Percentiles rank a stretch among this genome's conserved stretches.
Evolutionary conservation across 495 filamentous ascomycete species (phyloP).

Genomic region (Hypoxylon fragiforme): DNA sequence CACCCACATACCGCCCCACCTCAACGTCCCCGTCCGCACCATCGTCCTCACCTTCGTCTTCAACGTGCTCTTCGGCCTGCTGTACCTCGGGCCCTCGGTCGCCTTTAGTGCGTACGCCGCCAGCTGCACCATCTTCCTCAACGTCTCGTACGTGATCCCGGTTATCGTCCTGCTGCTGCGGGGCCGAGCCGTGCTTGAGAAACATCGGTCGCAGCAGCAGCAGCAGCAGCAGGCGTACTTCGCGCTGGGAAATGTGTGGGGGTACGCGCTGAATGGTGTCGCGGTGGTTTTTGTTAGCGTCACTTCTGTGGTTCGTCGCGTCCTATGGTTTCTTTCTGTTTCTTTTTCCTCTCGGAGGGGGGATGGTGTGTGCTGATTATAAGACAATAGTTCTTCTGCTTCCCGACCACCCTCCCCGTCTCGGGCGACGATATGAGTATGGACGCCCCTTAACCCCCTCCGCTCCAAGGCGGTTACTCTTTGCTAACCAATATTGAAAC

Average conservation of each 20-base stretch:
- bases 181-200: constrained; percentile 28
- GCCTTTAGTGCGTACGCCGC: constrained; percentile 41
- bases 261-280: constrained; percentile 32
- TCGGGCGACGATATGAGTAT: constrained; percentile 39
- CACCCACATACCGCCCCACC: constrained; percentile 32
- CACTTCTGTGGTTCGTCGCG: constrained; percentile 36
- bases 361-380: neutral
- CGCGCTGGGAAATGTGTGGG: constrained; percentile 28
- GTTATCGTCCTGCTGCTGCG: constrained; percentile 37
- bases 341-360: neutral
- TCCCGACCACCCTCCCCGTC: constrained; percentile 37
- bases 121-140: constrained; percentile 41
- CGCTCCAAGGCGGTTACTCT: too few species aligned
- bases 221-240: constrained; percentile 25
- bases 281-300: constrained; percentile 37
- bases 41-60: constrained; percentile 39
- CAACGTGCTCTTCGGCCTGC: constrained; percentile 41
- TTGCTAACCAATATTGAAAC: neutral
- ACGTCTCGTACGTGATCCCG: constrained; percentile 41
- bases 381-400: constrained; percentile 38
- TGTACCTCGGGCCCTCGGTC: constrained; percentile 40
- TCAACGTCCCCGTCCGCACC: constrained; percentile 40
- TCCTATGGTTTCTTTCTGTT: too few species aligned
- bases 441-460: neutral
- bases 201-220: constrained; percentile 27